These are phyloP conservation scores for Yamadazyma nakazawae DNA, from an alignment of 805 yeast species.

Conservation along the genomic window DNA sequence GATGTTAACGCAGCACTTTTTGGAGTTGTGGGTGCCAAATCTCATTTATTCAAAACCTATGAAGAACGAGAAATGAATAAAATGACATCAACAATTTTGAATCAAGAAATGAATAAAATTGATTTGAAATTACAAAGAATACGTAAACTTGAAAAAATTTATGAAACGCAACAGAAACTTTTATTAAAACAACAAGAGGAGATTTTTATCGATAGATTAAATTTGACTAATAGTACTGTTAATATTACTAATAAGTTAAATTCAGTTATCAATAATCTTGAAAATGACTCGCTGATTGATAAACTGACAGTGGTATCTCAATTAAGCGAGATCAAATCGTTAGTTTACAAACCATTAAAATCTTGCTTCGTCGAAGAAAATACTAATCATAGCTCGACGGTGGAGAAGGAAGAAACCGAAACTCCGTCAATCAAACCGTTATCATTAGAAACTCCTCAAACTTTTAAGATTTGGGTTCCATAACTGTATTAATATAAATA, in stretches of 20 bases:
- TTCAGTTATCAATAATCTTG: slow-evolving; percentile 25
- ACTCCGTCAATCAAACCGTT: slow-evolving; percentile 26
- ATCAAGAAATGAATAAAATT: slow-evolving; percentile 59
- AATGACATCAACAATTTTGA: slow-evolving; percentile 53
- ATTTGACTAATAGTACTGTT: slow-evolving; percentile 59
- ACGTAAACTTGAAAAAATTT: slow-evolving; percentile 58
- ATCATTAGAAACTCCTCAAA: slow-evolving; percentile 40
- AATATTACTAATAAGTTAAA: slow-evolving; percentile 47
- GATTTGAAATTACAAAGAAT: slow-evolving; percentile 61
- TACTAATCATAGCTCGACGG: neutral
- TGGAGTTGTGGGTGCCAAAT: slow-evolving; percentile 73
- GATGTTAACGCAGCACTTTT: slow-evolving; percentile 69
- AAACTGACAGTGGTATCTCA: slow-evolving; percentile 1
- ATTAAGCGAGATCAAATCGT: slow-evolving; percentile 29
- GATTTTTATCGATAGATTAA: slow-evolving; percentile 58
- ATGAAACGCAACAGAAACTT: slow-evolving; percentile 60
- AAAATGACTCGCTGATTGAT: slow-evolving; percentile 8
- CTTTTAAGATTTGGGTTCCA: slow-evolving; percentile 46
- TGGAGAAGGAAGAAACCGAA: slow-evolving; percentile 12
- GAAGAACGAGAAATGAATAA: slow-evolving; percentile 77
- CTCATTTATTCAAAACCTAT: slow-evolving; percentile 73
- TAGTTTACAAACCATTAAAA: slow-evolving; percentile 32
- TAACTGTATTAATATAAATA: slow-evolving; percentile 11
- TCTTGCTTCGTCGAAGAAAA: slow-evolving; percentile 12
- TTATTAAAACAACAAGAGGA: slow-evolving; percentile 64